Percentiles rank a stretch among this genome's conserved stretches.
These are phyloP conservation scores for Amaranthus palmeri DNA, from an alignment of 148 eudicot species.

Conservation along the genomic window DNA sequence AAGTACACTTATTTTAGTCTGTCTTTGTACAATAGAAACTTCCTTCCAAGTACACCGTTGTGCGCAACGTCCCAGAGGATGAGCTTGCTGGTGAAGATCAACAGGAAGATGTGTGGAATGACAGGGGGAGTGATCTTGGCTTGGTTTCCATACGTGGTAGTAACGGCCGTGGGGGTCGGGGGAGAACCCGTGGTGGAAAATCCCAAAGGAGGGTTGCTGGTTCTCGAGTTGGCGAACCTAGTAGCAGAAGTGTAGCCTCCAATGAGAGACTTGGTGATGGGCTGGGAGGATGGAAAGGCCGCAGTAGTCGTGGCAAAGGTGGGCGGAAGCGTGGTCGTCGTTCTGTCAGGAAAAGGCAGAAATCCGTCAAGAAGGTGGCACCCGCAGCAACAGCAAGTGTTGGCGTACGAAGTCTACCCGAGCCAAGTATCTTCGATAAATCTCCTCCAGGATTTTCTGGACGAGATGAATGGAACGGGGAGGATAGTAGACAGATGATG, in stretches of 20 bases:
- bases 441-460: conserved; percentile 38
- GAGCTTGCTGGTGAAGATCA: conserved; percentile 32
- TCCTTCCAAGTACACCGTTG: conserved; percentile 35
- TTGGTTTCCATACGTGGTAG: conserved; percentile 31
- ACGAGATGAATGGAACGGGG: conserved; percentile 35
- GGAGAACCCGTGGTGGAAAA: conserved; percentile 61
- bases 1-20: conserved; percentile 6
- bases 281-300: conserved; percentile 53
- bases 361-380: conserved; percentile 31
- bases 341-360: conserved; percentile 50
- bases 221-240: conserved; percentile 26
- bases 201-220: conserved; percentile 44
- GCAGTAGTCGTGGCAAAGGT: conserved; percentile 47
- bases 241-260: conserved; percentile 28
- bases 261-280: conserved; percentile 37
- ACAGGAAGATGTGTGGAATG: conserved; percentile 39
- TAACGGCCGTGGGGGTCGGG: conserved; percentile 44
- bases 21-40: conserved; percentile 38
- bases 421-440: conserved; percentile 27
- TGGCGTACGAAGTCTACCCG: conserved; percentile 16
- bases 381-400: neutral
- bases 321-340: conserved; percentile 56
- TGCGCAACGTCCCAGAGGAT: conserved; percentile 36
- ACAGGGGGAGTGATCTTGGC: conserved; percentile 26
- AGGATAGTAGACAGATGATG: conserved; percentile 25